Evolutionary conservation across 768 basidiomycete genomes (phyloP), one percentile per base, ranked within the genome.

Genomic region (Atractiella rhizophila): DNA sequence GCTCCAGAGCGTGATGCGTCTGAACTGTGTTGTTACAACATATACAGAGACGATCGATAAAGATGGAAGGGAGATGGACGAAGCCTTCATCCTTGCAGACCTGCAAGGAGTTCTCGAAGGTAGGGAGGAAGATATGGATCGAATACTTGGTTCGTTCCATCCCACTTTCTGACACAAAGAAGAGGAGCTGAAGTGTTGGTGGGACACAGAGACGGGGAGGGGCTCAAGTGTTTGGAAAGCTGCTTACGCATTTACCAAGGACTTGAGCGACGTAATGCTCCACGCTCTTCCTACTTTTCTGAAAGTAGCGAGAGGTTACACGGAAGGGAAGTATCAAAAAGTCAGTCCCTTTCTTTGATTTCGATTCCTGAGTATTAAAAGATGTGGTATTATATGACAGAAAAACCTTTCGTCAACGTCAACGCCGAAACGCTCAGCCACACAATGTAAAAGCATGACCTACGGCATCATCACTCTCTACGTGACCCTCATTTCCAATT

Each of bases 301-400:
- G 82, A 76, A 73, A 55, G 78, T 98, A 35, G 74, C 79, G 2
- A 79, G 71, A 57, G 72, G 69, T 19, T 88, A 85, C 54, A 72
- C 86, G 62, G 85, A 91, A 31, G 88, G 91, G 4, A 83, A 79
- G 57, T 85, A 78, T 56, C 76, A 73, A 57, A 82, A 74, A 68
- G 85, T 85, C 40, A 41, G 61, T 25, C 27, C 25, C 1, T 33
- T 20, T 35, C 11, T 10, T n/a, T 12, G 27, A 15, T 13, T 18
- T 20, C n/a, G n/a, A n/a, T n/a, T n/a, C n/a, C n/a, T n/a, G n/a
- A n/a, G n/a, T n/a, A n/a, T n/a, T n/a, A n/a, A n/a, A n/a, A n/a
- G n/a, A n/a, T n/a, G n/a, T n/a, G n/a, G n/a, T n/a, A n/a, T n/a
- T n/a, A n/a, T n/a, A n/a, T n/a, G n/a, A n/a, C n/a, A n/a, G n/a